Evolutionary conservation across 2,329 filamentous ascomycete genomes (phyloP).

Genomic region (Cadophora sp.): DNA sequence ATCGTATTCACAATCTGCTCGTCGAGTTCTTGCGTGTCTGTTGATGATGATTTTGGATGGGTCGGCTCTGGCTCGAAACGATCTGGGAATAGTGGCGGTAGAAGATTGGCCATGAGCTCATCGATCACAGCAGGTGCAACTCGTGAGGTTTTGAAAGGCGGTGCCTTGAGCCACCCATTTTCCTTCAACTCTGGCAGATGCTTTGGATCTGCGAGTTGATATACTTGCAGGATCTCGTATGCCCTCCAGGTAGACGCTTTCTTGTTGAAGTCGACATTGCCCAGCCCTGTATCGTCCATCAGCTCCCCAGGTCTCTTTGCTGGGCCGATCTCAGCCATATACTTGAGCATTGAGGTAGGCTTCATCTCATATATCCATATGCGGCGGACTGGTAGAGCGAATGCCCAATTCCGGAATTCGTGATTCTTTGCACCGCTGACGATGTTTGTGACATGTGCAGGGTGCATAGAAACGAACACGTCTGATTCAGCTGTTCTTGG

Average conservation of each 20-base stretch:
- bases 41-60: constrained; percentile 32
- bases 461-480: constrained; percentile 58
- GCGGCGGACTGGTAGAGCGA: constrained; percentile 61
- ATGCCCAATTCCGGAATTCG: constrained; percentile 61
- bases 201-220: constrained; percentile 67
- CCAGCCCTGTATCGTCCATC: constrained; percentile 51
- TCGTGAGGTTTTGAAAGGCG: constrained; percentile 59
- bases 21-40: constrained; percentile 41
- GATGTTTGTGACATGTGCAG: constrained; percentile 56
- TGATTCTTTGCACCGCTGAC: constrained; percentile 57
- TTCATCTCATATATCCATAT: constrained; percentile 66
- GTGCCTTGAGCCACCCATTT: constrained; percentile 59
- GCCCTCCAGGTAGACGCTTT: constrained; percentile 43
- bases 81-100: constrained; percentile 55
- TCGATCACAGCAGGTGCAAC: constrained; percentile 64
- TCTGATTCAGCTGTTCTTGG: constrained; percentile 58
- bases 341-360: constrained; percentile 56
- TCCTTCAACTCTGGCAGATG: constrained; percentile 57
- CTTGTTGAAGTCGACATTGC: constrained; percentile 54
- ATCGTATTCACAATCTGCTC: constrained; percentile 40
- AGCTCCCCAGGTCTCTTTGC: constrained; percentile 57
- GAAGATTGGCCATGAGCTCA: constrained; percentile 63
- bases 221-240: constrained; percentile 63
- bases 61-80: background rate
- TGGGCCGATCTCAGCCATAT: constrained; percentile 62